Base-by-base conservation (phyloP, 495 filamentous ascomycete species). In the Daldinia vernicosa region DNA sequence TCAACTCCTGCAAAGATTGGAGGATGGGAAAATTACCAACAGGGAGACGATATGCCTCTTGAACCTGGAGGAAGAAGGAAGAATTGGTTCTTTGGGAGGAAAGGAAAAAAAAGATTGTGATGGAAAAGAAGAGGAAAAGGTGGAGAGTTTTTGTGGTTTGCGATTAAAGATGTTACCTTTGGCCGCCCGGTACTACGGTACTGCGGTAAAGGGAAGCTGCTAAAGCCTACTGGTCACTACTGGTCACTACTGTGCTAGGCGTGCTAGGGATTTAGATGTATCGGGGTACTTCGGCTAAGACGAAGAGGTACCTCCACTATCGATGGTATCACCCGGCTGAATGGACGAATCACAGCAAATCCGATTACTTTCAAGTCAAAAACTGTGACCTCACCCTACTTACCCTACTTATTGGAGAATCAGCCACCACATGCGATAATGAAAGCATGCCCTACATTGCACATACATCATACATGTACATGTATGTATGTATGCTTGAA, bases 261-360 rank as follows among this genome's bases (percentile, higher is more conserved):
- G 30, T 53, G 61, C 56, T 67, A 64, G 47, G 63, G 52, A 58
- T 40, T 35, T 66, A 40, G 47, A 62, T 54, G 71, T 66, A 69
- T 63, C 26, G 63, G 67, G 71, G 71, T 74, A 74, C 71, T 74
- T 74, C 71, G 71, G 71, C 63, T 74, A 74, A 67, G 67, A 70
- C 67, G 54, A 67, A 54, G 37, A 71, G 72, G 70, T 72, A 72
- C 67, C 51, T 71, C 63, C 66, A 58, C 61, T 24, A 56, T 57
- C 51, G 24, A 69, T 68, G 51, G 62, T 64, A 50, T 68, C 56
- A 58, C 68, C 69, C 74, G 75, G 70, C 53, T 74, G 63, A 76
- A 72, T 61, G 75, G 75, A 71, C 75, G 68, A 77, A 77, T 77
- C 75, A 77, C 60, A 70, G 35, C 9, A 40, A 30, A 69, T 61